Percentiles rank a stretch among this genome's conserved stretches.
Conservation (phyloP, 345 rosid species). For the Camelina sativa region DNA sequence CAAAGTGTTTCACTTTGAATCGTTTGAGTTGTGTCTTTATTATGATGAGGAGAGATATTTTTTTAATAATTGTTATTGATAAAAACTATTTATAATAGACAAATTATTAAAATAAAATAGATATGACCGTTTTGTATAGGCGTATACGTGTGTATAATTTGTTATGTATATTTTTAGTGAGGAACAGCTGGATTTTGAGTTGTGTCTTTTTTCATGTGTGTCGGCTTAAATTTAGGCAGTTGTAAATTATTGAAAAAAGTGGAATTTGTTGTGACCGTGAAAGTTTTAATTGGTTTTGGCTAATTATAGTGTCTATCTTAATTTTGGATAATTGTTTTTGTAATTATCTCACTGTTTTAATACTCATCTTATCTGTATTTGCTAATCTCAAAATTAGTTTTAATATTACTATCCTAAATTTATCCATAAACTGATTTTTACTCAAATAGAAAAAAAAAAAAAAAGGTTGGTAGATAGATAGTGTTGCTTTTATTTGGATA, state of each 20-base stretch:
- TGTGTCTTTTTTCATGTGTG: slow-evolving; percentile 11
- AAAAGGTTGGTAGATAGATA: not conserved
- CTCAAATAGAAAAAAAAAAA: not conserved
- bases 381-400: not conserved
- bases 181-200: slow-evolving; percentile 31
- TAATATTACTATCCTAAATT: not conserved
- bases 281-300: slow-evolving; percentile 23
- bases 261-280: slow-evolving; percentile 31
- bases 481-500: not conserved
- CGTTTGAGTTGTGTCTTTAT: slow-evolving; percentile 38
- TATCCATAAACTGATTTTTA: not conserved
- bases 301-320: slow-evolving; percentile 3
- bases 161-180: slow-evolving; percentile 33
- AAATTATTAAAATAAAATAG: slow-evolving; percentile 7
- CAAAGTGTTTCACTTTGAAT: slow-evolving; percentile 42
- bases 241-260: slow-evolving; percentile 32
- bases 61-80: not conserved
- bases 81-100: slow-evolving; percentile 27
- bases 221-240: slow-evolving; percentile 35
- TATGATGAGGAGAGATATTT: slow-evolving; percentile 14
- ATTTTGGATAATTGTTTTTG: not conserved
- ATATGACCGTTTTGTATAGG: slow-evolving; percentile 30
- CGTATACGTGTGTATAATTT: slow-evolving; percentile 29
- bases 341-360: not conserved
- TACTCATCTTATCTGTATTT: not conserved